Evolutionary conservation across 371 early-diverging fungal genomes (phyloP), one percentile per base, ranked within the genome.

Genomic region (Rhizopus microsporus): DNA sequence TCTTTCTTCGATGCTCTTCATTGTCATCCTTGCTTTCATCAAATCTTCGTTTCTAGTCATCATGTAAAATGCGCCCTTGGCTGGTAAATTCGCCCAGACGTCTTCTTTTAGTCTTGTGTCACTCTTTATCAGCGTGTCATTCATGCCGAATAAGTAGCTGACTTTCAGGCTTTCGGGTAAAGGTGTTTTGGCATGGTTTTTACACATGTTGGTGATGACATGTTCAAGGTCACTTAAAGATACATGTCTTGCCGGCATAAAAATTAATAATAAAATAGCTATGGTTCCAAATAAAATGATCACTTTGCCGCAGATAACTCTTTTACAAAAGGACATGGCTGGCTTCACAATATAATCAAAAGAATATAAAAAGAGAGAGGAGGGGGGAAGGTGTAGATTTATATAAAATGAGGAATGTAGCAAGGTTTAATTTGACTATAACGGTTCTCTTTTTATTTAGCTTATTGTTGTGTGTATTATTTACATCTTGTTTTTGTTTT

Each of bases 1-100:
- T 7, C 81, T 74, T 39, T 83, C 81, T 32, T 80, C 72, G 5
- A 78, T 49, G 23, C 68, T 69, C 0, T 69, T 69, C 37, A 78
- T 68, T 0, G 78, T 68, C 23, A 62, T 56, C 7, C 78, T 68
- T 1, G 74, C 72, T 7, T 57, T 54, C 23, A 67, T 68, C 8
- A 78, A 42, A 37, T 71, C 57, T 17, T 63, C 62, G 46, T 71
- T 69, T n/a, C 63, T 58, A 16, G 72, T 64, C 23, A 75, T 35
- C 70, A 74, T 74, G 37, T 69, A 67, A 16, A 74, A 57, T 7
- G 60, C 74, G 9, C 74, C 70, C 10, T 61, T 63, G 2, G 59
- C 54, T n/a, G 62, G 53, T n/a, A 65, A 30, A 4, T 37, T n/a
- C 3, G 60, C 13, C 72, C 72, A 72, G 1, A 51, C 57, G 33